Base-by-base conservation (phyloP, 1,284 basidiomycete genomes). In the Cutaneotrichosporon sp. region DNA sequence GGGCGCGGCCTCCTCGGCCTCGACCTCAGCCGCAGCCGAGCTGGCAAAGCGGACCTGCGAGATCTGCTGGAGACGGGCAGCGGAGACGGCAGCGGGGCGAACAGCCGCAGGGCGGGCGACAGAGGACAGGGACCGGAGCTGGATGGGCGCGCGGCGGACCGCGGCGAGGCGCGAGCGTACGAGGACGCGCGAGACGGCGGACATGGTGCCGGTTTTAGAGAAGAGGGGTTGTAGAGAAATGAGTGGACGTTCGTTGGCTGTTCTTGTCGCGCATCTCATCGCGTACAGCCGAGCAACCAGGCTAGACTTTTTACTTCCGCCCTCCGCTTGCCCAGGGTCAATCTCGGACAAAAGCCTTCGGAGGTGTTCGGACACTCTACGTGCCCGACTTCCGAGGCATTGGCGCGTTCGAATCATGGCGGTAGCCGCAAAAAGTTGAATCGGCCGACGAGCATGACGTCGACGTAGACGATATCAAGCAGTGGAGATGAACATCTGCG, bases 1-100 rank as follows among this genome's bases (percentile, higher is more conserved):
- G 42, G 63, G 46, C 22, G 49, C 57, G 9, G 50, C 61, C 58
- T 67, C 69, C 51, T 63, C 70, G 8, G 66, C 73, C 54, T 62
- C 62, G 14, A 58, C 62, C n/a, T 54, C 62, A 3, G 67, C 67
- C 4, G 72, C 63, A 4, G 63, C 59, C 8, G 45, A 43, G 36
- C 46, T 51, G 22, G 47, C 59, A 34, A 49, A 60, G 5, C 59
- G 46, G 20, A 54, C 33, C 53, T 54, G 59, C 34, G 34, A 13
- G 43, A 42, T 16, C 16, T 42, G 38, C 38, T 45, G 45, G 27
- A 25, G 25, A 33, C 42, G n/a, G 18, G 38, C 54, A 20, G 42
- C 54, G 31, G 36, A 16, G 54, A 43, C 50, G 9, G 50, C 16
- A 9, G 25, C 11, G 16, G 10, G 34, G 24, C 14, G 22, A 18